These are phyloP conservation scores for Wickerhamomyces sydowiorum DNA, from an alignment of 805 yeast species.

Conservation along the genomic window DNA sequence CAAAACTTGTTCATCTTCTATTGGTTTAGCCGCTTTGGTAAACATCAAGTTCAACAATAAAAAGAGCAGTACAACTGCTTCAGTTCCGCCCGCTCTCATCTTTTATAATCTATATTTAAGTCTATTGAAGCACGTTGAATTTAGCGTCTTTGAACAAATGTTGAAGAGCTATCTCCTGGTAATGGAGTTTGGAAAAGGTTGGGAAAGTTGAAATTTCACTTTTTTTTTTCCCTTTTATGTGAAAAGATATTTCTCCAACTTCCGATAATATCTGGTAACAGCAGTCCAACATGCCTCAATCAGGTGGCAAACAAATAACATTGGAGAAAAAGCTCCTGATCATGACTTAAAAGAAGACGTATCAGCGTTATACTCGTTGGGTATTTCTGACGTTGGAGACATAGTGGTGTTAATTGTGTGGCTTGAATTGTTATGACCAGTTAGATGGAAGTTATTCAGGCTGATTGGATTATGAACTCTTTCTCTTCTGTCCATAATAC, in stretches of 20 bases:
- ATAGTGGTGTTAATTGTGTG: constrained; percentile 11
- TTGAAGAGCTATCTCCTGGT: too few species aligned
- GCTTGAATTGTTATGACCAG: constrained; percentile 15
- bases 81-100: neutral
- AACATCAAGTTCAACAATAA: neutral
- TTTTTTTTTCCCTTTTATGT: too few species aligned
- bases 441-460: constrained; percentile 14
- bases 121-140: neutral
- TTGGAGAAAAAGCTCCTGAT: too few species aligned
- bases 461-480: constrained; percentile 13
- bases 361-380: neutral
- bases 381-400: constrained; percentile 1
- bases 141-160: too few species aligned
- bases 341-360: neutral
- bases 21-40: neutral
- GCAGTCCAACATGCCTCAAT: too few species aligned
- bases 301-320: too few species aligned
- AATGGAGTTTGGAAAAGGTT: too few species aligned
- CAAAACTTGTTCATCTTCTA: neutral
- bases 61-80: neutral
- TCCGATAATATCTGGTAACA: too few species aligned
- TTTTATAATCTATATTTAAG: neutral
- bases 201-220: too few species aligned
- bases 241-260: too few species aligned
- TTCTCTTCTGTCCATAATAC: constrained; percentile 45